Base-by-base conservation (phyloP, 2,329 filamentous ascomycete genomes). In the Pseudogymnoascus sp. region DNA sequence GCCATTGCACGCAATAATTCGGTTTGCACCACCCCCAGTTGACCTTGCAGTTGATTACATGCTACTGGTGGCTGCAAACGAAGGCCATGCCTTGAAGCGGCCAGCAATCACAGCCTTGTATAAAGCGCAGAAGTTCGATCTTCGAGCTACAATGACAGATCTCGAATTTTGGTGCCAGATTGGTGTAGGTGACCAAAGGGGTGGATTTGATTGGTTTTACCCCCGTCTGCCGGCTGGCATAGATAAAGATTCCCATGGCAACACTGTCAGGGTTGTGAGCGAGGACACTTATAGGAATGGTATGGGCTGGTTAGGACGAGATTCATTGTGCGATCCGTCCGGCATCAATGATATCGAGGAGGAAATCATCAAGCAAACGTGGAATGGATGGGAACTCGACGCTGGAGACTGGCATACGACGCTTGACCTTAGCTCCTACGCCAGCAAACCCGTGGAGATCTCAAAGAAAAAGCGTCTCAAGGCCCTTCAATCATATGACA, bases 151-250 rank as follows among this genome's bases (percentile, higher is more conserved):
- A 1, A 85, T 99, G 59, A 87, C 83, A 62, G 92, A 97, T 65
- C 81, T 99, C 28, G 88, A 96, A 72, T 95, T 96, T 72, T 99
- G 93, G 93, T 99, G 96, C 73, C 95, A 99, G 73, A 92, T 97
- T 75, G 91, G 89, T 0, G 86, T 99, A 8, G 96, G 95, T 4
- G 95, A 96, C 72, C 81, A 85, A n/a, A 89, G 89, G 68, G 89
- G 90, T 18, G 93, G 95, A 0, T 83, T 96, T 49, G 90, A 93
- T 69, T 99, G 96, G 93, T 90, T 96, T 69, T 87, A 89, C 68
- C 85, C 88, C 58, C 83, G 88, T 63, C 93, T 88, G 86, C 89
- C 90, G 7, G 83, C 81, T 49, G 89, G 89, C 0, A 80, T 80
- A 23, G 89, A 93, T 69, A 70, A 87, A 2, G 87, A 93, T 69